Base-by-base conservation (phyloP, 2,329 filamentous ascomycete genomes). In the Phialophora tarda region DNA sequence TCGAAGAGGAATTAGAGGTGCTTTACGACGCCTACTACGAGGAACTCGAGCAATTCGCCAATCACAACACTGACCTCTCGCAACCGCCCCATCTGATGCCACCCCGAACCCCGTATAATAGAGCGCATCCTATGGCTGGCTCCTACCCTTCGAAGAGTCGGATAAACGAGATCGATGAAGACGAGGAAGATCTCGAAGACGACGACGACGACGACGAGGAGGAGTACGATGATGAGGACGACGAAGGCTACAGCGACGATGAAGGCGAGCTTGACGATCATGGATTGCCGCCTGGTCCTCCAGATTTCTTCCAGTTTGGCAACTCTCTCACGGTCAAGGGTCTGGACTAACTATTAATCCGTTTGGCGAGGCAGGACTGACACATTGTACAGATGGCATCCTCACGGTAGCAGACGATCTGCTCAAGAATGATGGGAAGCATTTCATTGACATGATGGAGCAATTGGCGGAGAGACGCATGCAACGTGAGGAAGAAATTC, bases 381-480 rank as follows among this genome's bases (percentile, higher is more conserved):
- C 73, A 67, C 71, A 71, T 62, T 56, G 77, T 72, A 69, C 74
- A 83, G 93, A 95, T 83, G 96, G 95, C 77, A 97, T 99, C 80
- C 88, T 99, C 78, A 99, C 95, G 72, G 95, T 99, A 76, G 95
- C 95, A 78, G 95, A 99, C 83, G 95, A 99, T 81, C 85, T 99
- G 71, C 86, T 99, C 70, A 98, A 98, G 80, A 99, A 99, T 80
- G 95, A 99, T 79, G 95, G 95, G 75, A 97, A 96, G 80, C 96
- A 97, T 77, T 99, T 99, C 82, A 99, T 99, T 80, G 95, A 99
- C 78, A 99, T 99, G 95, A 99, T 99, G 95, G 95, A 99, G 79
- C 94, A 98, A 81, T 86, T 99, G 74, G 95, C 95, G 44, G 95
- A 99, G 81, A 91, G 94, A 74, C 88, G 95, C 74, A 97, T 99